A percentile compares a stretch with the other conserved stretches of the same genome.
These are phyloP conservation scores for Tetrahymena thermophila DNA, from an alignment of 73 alveolate genomes.

Conservation along the genomic window DNA sequence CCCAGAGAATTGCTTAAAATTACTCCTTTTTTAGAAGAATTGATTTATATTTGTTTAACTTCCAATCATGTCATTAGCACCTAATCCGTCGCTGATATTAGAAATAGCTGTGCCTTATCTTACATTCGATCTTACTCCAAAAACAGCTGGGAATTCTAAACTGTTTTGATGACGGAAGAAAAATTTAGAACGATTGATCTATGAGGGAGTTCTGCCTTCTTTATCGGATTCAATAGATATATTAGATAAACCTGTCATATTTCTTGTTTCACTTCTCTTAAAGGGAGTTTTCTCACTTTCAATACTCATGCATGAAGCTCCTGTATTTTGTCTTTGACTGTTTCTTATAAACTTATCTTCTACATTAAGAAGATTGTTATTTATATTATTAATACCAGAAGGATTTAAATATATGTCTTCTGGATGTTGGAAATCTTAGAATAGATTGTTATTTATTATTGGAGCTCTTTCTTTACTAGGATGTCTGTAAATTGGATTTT, in stretches of 20 bases:
- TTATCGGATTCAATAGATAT: not conserved
- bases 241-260: not conserved
- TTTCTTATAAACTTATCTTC: not conserved
- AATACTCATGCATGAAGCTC: not conserved
- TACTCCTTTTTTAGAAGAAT: not conserved
- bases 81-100: not conserved
- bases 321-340: not conserved
- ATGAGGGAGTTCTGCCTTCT: not conserved
- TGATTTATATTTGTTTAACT: not conserved
- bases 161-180: not conserved
- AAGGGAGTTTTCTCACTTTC: not conserved
- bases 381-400: not conserved
- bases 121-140: not conserved
- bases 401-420: not conserved
- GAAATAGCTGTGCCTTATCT: not conserved
- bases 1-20: not conserved
- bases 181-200: not conserved
- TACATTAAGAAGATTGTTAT: not conserved
- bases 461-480: not conserved
- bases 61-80: not conserved
- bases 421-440: not conserved
- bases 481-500: not conserved
- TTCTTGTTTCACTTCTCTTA: not conserved
- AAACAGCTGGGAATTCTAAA: not conserved
- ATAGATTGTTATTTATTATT: not conserved